phyloP scores from a whole-genome alignment of 1,139 yeast species.

The Hemisphaericaspora xylanilytica region DNA sequence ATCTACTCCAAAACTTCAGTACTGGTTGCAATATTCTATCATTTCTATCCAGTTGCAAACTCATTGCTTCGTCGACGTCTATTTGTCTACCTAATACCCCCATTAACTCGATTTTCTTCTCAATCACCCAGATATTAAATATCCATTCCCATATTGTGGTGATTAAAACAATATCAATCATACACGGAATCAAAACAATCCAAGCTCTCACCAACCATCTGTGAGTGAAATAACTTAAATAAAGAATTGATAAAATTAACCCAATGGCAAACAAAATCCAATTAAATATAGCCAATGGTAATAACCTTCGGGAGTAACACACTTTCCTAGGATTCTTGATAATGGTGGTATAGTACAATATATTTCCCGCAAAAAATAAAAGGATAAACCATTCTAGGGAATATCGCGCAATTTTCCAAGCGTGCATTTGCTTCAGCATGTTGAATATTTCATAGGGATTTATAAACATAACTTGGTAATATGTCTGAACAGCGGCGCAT shows the following conservation, averaged over 20 bases:
- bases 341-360: conserved; percentile 29
- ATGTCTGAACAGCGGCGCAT: conserved; percentile 19
- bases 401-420: conserved; percentile 25
- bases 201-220: conserved; percentile 38
- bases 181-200: conserved; percentile 36
- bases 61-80: conserved; percentile 34
- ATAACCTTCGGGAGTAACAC: conserved; percentile 33
- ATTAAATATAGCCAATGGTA: conserved; percentile 43
- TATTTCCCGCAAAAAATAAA: conserved; percentile 25
- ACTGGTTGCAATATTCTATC: conserved; percentile 1
- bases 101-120: conserved; percentile 40
- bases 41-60: conserved; percentile 8
- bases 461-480: conserved; percentile 15
- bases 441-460: conserved; percentile 5
- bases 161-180: conserved; percentile 38
- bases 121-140: conserved; percentile 40
- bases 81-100: conserved; percentile 51
- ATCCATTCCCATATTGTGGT: conserved; percentile 55
- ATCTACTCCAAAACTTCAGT: background rate
- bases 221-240: conserved; percentile 23
- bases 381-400: conserved; percentile 24
- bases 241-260: conserved; percentile 28
- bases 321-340: conserved; percentile 32
- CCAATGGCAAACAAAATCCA: conserved; percentile 33
- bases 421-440: conserved; percentile 8